Base-by-base conservation (phyloP, 306 rosid genomes). In the Cyamopsis tetragonoloba region DNA sequence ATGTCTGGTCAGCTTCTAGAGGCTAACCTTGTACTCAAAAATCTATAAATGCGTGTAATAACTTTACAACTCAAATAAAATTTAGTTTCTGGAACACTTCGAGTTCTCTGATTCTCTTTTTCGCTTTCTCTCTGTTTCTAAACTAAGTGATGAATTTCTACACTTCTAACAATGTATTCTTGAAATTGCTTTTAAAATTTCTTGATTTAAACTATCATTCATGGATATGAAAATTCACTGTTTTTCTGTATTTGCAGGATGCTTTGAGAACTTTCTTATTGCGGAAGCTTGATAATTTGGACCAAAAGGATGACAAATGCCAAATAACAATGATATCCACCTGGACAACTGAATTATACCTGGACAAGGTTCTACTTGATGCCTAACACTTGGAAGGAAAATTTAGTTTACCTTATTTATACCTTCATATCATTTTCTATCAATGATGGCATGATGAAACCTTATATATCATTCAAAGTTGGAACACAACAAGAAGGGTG, bases 261-360 rank as follows among this genome's bases (percentile, higher is more conserved):
- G 95, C 98, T 75, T 80, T 89, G 82, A 81, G 97, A 74, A 88
- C 98, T 58, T 93, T 87, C 80, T 78, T 93, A 51, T 65, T 89
- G 80, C 83, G 96, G 85, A 89, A 93, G 83, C 91, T 93, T 53
- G 97, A 93, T 80, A 80, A 80, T 79, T 88, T 93, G 65, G 78
- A n/a, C n/a, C n/a, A 80, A 10, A 84, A 86, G 82, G 91, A 79
- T 37, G 97, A 93, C 82, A 93, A 87, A 81, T 89, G 98, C 88
- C 98, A 89, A 73, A 86, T 93, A 86, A 93, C 98, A 69, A 93
- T 93, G 98, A 90, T 93, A 76, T 89, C 98, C 77, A 89, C 98
- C 14, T 93, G 97, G 97, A 61, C 96, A 72, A 88, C 97, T 79
- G 98, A 93, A 65, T 83, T 93, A 75, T 93, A 89, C 84, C 71